These are phyloP conservation scores for Entomortierella beljakovae DNA, from an alignment of 192 early-diverging fungal species.

Conservation along the genomic window DNA sequence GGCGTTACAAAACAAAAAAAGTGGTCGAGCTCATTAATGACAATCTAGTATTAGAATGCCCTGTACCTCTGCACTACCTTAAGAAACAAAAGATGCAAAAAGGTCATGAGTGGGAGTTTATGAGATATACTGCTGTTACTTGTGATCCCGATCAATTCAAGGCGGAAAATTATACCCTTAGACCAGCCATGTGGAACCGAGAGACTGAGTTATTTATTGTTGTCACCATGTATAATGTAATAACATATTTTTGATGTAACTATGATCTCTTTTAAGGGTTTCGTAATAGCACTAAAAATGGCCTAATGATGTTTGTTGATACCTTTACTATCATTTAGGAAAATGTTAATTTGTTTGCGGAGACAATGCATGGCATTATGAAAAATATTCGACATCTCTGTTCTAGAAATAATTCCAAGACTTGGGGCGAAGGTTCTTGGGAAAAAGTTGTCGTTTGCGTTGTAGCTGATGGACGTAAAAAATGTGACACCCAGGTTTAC, in stretches of 20 bases:
- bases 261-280: too few relatives aligned
- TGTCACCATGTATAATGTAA: constrained; percentile 80
- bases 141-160: constrained; percentile 73
- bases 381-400: constrained; percentile 84
- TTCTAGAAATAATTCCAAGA: constrained; percentile 63
- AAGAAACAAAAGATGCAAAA: constrained; percentile 55
- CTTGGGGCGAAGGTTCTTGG: constrained; percentile 74
- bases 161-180: constrained; percentile 68
- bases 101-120: constrained; percentile 78
- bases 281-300: not conserved
- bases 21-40: constrained; percentile 71
- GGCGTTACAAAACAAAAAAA: constrained; percentile 65
- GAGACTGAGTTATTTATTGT: constrained; percentile 84
- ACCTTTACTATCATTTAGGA: constrained; percentile 56
- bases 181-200: constrained; percentile 72
- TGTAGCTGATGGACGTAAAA: constrained; percentile 82
- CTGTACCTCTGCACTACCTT: constrained; percentile 68
- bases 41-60: constrained; percentile 79
- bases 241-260: too few relatives aligned
- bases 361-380: constrained; percentile 80
- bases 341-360: constrained; percentile 78
- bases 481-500: constrained; percentile 71
- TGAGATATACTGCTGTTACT: constrained; percentile 80
- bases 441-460: constrained; percentile 83
- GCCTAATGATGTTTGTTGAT: not conserved